phyloP scores from a whole-genome alignment of 305 asterid species.

The Fraxinus angustifolia region DNA sequence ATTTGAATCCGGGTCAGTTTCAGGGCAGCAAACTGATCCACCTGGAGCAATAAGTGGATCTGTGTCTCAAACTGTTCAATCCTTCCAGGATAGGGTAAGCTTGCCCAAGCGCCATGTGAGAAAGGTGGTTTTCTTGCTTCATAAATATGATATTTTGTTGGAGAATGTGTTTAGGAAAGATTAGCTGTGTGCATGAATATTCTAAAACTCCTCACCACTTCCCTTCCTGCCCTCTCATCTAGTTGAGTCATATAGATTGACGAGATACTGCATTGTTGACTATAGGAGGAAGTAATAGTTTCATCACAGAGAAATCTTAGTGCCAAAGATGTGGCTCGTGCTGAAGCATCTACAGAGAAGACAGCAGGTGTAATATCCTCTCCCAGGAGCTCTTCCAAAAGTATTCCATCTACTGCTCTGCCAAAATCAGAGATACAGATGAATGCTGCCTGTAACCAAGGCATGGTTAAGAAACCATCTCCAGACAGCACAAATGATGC shows the following conservation, averaged over 20 bases:
- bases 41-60: constrained; percentile 33
- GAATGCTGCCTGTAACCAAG: constrained; percentile 5
- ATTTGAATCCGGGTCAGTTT: constrained; percentile 41
- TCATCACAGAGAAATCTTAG: constrained; percentile 30
- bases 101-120: constrained; percentile 31
- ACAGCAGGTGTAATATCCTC: constrained; percentile 30
- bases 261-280: constrained; percentile 26
- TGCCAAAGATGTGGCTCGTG: constrained; percentile 32
- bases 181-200: background rate
- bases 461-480: constrained; percentile 27
- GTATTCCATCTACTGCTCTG: constrained; percentile 22
- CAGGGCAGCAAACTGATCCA: constrained; percentile 31
- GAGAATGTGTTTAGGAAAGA: background rate
- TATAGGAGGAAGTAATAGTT: constrained; percentile 49
- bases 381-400: constrained; percentile 52
- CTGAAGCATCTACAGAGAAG: constrained; percentile 30
- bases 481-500: constrained; percentile 43
- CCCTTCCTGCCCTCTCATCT: background rate
- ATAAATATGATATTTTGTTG: background rate
- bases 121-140: constrained; percentile 44
- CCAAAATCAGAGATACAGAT: constrained; percentile 37
- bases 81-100: constrained; percentile 38
- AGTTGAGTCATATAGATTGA: background rate
- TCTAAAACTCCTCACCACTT: background rate
- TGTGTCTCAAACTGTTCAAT: constrained; percentile 27